phyloP scores from a whole-genome alignment of 2,329 filamentous ascomycete species.

The Fusarium fracticaudum region DNA sequence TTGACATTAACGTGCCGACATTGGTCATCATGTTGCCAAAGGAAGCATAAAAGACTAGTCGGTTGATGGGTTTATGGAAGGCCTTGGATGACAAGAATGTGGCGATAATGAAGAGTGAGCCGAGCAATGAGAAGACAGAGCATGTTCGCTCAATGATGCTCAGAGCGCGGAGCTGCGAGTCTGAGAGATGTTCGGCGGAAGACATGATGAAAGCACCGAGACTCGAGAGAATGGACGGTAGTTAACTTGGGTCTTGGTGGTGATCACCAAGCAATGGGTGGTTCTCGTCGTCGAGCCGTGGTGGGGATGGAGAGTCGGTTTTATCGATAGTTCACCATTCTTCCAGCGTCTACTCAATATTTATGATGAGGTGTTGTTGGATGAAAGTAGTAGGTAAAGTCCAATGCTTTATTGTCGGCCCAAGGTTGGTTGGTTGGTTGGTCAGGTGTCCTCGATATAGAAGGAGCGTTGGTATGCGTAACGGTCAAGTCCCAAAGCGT shows the following conservation, averaged over 20 bases:
- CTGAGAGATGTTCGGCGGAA: conserved; percentile 11
- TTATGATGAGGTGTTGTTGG: neutral
- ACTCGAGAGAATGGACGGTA: neutral
- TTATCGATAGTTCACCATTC: conserved; percentile 24
- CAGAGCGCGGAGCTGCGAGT: conserved; percentile 62
- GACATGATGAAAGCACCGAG: conserved; percentile 26
- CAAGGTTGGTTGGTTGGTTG: neutral
- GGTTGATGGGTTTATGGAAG: conserved; percentile 89
- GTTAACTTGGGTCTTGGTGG: neutral
- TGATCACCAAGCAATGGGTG: neutral
- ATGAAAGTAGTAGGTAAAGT: neutral
- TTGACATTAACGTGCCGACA: conserved; percentile 78
- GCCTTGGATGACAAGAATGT: conserved; percentile 74
- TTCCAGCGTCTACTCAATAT: neutral
- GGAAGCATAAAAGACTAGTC: conserved; percentile 84
- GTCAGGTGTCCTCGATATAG: neutral
- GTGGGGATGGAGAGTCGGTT: neutral
- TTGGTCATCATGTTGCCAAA: conserved; percentile 84
- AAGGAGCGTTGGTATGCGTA: conserved; percentile 19
- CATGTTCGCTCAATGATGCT: conserved; percentile 72
- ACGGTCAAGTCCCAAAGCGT: neutral
- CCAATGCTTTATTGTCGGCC: neutral
- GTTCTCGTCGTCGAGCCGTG: conserved; percentile 1
- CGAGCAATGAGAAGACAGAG: conserved; percentile 76
- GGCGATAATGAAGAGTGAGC: conserved; percentile 75